phyloP scores from a whole-genome alignment of 257 asterid species.

The Fraxinus cuspidata region DNA sequence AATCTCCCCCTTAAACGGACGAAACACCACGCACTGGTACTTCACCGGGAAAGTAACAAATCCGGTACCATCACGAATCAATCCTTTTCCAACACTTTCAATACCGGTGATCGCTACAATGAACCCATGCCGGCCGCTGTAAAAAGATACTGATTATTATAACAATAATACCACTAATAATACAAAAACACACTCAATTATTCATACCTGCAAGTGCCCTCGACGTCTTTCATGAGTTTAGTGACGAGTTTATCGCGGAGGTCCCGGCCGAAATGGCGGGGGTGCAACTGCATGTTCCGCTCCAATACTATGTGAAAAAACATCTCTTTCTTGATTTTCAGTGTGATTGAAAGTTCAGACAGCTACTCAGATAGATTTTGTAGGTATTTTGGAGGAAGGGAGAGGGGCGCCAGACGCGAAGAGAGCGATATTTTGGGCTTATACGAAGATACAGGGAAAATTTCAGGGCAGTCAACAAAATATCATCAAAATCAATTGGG shows the following conservation, averaged over 20 bases:
- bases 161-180: not conserved
- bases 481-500: too few species aligned
- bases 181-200: not conserved
- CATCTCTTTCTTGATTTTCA: conserved; percentile 34
- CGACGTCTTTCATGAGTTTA: conserved; percentile 95
- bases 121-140: conserved; percentile 91
- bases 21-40: conserved; percentile 90
- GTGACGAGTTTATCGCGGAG: conserved; percentile 88
- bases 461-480: too few species aligned
- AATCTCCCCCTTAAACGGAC: conserved; percentile 95
- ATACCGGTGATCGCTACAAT: conserved; percentile 93
- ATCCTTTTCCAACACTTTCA: conserved; percentile 85
- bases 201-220: conserved; percentile 94
- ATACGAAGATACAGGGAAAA: too few species aligned
- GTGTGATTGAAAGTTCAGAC: too few species aligned
- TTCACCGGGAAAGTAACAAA: conserved; percentile 86
- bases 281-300: conserved; percentile 96
- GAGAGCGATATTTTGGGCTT: too few species aligned
- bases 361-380: too few species aligned
- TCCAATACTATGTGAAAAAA: conserved; percentile 91
- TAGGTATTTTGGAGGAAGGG: too few species aligned
- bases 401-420: too few species aligned
- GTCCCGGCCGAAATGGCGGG: conserved; percentile 98
- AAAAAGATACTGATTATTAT: not conserved
- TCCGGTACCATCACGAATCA: conserved; percentile 96